A percentile compares a stretch with the other conserved stretches of the same genome.
These are phyloP conservation scores for Phytopythium boreale DNA, from an alignment of 352 stramenopile species.

Conservation along the genomic window DNA sequence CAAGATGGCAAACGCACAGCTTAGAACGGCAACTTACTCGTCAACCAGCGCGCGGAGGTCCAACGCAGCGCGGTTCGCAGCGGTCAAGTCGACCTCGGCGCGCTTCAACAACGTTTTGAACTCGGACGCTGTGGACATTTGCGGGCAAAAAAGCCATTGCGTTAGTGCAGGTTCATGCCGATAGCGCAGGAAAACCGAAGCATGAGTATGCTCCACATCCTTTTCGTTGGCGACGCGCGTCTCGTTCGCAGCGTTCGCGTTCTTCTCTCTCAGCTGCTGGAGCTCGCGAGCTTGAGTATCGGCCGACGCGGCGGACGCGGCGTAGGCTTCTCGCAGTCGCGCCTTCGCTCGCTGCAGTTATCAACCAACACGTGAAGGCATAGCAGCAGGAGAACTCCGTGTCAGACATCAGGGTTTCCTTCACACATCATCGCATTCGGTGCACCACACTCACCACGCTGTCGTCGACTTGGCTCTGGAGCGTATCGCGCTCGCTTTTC, in stretches of 20 bases:
- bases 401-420: neutral
- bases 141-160: neutral
- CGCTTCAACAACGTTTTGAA: neutral
- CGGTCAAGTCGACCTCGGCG: constrained; percentile 26
- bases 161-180: neutral
- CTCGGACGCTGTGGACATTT: neutral
- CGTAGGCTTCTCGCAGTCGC: constrained; percentile 52
- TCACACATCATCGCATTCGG: neutral
- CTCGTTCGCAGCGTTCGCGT: constrained; percentile 22
- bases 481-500: constrained; percentile 25
- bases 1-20: neutral
- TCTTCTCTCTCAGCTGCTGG: constrained; percentile 27
- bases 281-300: constrained; percentile 47
- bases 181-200: neutral
- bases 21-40: constrained; percentile 33
- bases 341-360: constrained; percentile 35
- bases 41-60: constrained; percentile 59
- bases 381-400: too few relatives aligned
- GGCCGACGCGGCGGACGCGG: constrained; percentile 37
- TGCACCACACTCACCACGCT: constrained; percentile 24
- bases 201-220: constrained; percentile 13
- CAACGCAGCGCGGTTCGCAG: constrained; percentile 32
- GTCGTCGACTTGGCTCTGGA: constrained; percentile 52
- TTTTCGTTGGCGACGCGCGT: constrained; percentile 28
- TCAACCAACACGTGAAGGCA: neutral